Conservation (phyloP, 495 filamentous ascomycete genomes). For the Podospora appendiculata region DNA sequence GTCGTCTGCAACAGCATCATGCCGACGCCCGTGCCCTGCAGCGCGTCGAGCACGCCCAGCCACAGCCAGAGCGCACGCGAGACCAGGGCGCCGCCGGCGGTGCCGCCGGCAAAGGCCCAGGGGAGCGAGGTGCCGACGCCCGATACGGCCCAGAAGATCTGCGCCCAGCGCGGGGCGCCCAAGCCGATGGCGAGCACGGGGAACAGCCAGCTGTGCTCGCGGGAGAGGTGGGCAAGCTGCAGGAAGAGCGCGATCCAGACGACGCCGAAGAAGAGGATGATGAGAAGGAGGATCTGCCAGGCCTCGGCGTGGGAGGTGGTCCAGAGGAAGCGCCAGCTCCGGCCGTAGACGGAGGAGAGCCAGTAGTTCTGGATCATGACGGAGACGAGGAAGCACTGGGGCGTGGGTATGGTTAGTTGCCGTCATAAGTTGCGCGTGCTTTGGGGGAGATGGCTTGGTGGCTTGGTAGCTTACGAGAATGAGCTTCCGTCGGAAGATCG, state of each 20-base stretch:
- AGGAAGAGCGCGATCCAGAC: slow-evolving; percentile 50
- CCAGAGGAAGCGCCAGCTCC: slow-evolving; percentile 54
- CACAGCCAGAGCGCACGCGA: slow-evolving; percentile 53
- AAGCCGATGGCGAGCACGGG: slow-evolving; percentile 57
- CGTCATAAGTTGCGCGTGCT: too few species aligned
- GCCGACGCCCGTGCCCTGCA: slow-evolving; percentile 52
- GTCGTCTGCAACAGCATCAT: slow-evolving; percentile 56
- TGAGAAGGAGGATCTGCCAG: slow-evolving; percentile 42
- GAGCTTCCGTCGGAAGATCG: slow-evolving; percentile 44
- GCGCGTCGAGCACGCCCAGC: slow-evolving; percentile 51
- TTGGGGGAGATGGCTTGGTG: too few species aligned
- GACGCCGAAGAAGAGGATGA: slow-evolving; percentile 38
- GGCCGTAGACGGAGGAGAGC: slow-evolving; percentile 50
- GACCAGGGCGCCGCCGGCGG: slow-evolving; percentile 36
- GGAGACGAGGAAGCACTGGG: slow-evolving; percentile 47
- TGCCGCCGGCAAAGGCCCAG: slow-evolving; percentile 39
- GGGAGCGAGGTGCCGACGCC: slow-evolving; percentile 49
- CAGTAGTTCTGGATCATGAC: slow-evolving; percentile 60
- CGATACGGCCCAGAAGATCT: slow-evolving; percentile 53
- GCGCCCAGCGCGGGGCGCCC: slow-evolving; percentile 53
- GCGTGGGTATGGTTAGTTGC: slow-evolving; percentile 14
- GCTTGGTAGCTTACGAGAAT: too few species aligned
- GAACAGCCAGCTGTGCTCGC: slow-evolving; percentile 45
- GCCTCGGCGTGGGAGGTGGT: slow-evolving; percentile 34
- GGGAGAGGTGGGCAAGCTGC: slow-evolving; percentile 38